Conservation (phyloP, 1,284 basidiomycete species). For the Marasmius fiardii region DNA sequence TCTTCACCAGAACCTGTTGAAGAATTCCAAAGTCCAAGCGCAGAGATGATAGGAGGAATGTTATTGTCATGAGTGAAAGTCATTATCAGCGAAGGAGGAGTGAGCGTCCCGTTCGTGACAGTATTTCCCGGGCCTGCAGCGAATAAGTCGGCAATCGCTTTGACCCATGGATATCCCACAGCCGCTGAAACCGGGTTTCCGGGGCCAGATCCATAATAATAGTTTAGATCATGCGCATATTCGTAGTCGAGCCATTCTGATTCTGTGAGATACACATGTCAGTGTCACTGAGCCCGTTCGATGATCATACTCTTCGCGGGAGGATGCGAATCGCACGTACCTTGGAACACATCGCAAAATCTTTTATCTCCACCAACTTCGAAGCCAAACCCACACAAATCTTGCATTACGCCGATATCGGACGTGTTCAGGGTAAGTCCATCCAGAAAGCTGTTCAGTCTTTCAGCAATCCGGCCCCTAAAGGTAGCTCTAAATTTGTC, state of each 20-base stretch:
- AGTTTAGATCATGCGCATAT: constrained; percentile 53
- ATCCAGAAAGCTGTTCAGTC: constrained; percentile 34
- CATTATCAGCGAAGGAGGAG: constrained; percentile 37
- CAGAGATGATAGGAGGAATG: constrained; percentile 37
- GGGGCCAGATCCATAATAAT: constrained; percentile 44
- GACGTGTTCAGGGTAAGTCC: constrained; percentile 29
- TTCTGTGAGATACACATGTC: constrained; percentile 39
- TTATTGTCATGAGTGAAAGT: constrained; percentile 46
- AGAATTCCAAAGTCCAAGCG: constrained; percentile 40
- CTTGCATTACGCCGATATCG: constrained; percentile 40
- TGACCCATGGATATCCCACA: constrained; percentile 37
- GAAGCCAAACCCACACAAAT: constrained; percentile 38
- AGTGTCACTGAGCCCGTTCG: no score
- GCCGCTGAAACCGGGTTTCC: constrained; percentile 39
- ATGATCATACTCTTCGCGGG: no score
- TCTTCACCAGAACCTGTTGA: constrained; percentile 15
- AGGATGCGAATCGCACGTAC: constrained; percentile 20
- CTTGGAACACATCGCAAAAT: constrained; percentile 35
- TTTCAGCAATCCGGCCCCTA: constrained; percentile 25
- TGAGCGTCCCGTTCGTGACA: constrained; percentile 23
- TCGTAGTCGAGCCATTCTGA: constrained; percentile 52
- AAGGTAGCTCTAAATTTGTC: constrained; percentile 29
- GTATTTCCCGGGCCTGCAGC: constrained; percentile 27
- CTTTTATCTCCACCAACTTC: constrained; percentile 35
- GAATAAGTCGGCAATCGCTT: constrained; percentile 36